These are phyloP conservation scores for Pontederia paniculata DNA, from an alignment of 176 grass and related monocot species.

Conservation along the genomic window DNA sequence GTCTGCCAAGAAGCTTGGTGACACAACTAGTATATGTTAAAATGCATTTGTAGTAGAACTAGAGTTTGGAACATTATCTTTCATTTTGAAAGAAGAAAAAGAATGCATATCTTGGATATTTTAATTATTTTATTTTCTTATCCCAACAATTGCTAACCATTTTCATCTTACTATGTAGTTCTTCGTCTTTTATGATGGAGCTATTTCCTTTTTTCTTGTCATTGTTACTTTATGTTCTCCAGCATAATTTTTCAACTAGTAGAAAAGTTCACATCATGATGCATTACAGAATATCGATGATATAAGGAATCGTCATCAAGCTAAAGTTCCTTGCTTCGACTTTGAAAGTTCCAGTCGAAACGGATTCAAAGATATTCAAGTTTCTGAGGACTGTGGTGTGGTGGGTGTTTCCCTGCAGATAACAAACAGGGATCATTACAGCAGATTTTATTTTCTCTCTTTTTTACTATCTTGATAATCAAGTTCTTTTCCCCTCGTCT, in stretches of 20 bases:
- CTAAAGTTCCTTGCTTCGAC: conserved; percentile 87
- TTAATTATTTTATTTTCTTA: too few relatives aligned
- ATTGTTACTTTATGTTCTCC: too few relatives aligned
- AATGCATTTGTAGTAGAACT: background rate
- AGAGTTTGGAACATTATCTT: too few relatives aligned
- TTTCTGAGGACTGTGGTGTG: conserved; percentile 97
- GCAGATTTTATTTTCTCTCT: background rate
- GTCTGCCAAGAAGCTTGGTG: background rate
- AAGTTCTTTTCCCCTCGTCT: background rate
- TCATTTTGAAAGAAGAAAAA: too few relatives aligned
- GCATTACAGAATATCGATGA: conserved; percentile 75
- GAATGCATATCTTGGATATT: too few relatives aligned
- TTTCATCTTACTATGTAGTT: too few relatives aligned
- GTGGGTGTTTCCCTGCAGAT: conserved; percentile 25
- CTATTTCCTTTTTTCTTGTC: too few relatives aligned
- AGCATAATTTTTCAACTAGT: background rate
- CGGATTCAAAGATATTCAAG: conserved; percentile 87
- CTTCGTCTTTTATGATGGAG: too few relatives aligned
- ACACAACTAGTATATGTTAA: background rate
- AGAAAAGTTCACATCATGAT: conserved; percentile 12
- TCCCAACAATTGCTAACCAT: too few relatives aligned
- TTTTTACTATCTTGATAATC: background rate
- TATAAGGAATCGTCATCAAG: conserved; percentile 73
- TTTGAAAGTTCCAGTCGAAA: conserved; percentile 85
- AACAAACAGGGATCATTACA: too few relatives aligned